These are phyloP conservation scores for Buddleja alternifolia DNA, from an alignment of 257 asterid genomes.

Conservation along the genomic window DNA sequence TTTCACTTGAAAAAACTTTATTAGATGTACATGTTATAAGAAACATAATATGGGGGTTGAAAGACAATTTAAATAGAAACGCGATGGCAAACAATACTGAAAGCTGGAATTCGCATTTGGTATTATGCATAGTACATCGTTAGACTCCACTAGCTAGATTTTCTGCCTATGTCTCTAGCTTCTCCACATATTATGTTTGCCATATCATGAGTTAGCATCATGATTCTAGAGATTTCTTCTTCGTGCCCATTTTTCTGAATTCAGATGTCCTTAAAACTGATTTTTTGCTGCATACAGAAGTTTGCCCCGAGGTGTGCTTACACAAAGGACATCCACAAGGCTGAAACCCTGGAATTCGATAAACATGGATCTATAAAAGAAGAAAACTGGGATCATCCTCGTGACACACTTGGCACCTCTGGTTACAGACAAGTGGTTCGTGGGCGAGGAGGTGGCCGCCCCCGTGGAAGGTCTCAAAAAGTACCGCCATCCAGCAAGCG, in stretches of 20 bases:
- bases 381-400: constrained; percentile 51
- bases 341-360: constrained; percentile 52
- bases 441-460: constrained; percentile 71
- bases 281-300: constrained; percentile 48
- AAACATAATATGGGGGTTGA: too few species aligned
- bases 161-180: not conserved
- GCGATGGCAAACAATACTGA: not conserved
- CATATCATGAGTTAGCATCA: not conserved
- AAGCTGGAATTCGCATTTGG: not conserved
- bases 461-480: constrained; percentile 63
- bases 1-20: not conserved
- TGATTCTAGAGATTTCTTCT: not conserved
- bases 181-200: not conserved
- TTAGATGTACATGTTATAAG: not conserved
- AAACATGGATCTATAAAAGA: constrained; percentile 50
- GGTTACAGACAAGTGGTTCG: constrained; percentile 54
- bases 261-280: not conserved
- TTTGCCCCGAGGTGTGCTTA: constrained; percentile 46
- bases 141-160: not conserved
- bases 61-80: too few species aligned
- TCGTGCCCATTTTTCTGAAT: not conserved
- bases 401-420: constrained; percentile 53
- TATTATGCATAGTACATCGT: not conserved
- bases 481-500: constrained; percentile 48
- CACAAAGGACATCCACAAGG: constrained; percentile 50